Conservation (phyloP, 75 land plant species). For the Sequoia sempervirens region DNA sequence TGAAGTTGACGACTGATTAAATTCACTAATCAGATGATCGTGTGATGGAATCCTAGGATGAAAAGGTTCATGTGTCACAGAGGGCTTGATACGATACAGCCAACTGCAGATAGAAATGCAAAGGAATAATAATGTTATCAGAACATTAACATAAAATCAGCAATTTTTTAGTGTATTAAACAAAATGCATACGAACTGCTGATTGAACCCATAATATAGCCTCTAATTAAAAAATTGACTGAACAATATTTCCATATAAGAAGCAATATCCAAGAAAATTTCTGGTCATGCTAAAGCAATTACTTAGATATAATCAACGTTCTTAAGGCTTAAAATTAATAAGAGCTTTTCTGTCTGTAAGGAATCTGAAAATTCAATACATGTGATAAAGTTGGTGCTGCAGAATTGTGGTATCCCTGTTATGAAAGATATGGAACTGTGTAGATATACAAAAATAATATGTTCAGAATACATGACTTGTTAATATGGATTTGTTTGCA, state of each 20-base stretch:
- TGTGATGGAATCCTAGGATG: slow-evolving; percentile 50
- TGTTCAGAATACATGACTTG: neutral
- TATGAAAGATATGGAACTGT: neutral
- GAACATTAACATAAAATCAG: neutral
- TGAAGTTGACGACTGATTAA: slow-evolving; percentile 40
- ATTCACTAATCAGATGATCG: slow-evolving; percentile 58
- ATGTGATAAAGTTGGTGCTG: neutral
- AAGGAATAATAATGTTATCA: neutral
- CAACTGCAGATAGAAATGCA: slow-evolving; percentile 50
- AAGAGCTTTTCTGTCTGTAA: neutral
- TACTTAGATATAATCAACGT: neutral
- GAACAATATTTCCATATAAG: neutral
- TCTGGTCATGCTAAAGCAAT: neutral
- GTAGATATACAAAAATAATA: neutral
- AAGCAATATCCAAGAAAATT: slow-evolving; percentile 3
- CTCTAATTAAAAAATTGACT: neutral
- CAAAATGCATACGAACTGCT: neutral
- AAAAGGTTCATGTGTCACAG: slow-evolving; percentile 96
- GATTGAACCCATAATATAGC: neutral
- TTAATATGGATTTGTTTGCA: neutral
- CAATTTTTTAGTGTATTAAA: neutral
- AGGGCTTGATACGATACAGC: slow-evolving; percentile 95
- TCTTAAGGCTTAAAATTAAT: neutral
- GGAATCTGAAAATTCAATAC: neutral
- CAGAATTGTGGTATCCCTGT: neutral